Percentiles rank a stretch among this genome's conserved stretches.
phyloP scores from a whole-genome alignment of 78 protist genomes.

The Mastigamoeba balamuthi region DNA sequence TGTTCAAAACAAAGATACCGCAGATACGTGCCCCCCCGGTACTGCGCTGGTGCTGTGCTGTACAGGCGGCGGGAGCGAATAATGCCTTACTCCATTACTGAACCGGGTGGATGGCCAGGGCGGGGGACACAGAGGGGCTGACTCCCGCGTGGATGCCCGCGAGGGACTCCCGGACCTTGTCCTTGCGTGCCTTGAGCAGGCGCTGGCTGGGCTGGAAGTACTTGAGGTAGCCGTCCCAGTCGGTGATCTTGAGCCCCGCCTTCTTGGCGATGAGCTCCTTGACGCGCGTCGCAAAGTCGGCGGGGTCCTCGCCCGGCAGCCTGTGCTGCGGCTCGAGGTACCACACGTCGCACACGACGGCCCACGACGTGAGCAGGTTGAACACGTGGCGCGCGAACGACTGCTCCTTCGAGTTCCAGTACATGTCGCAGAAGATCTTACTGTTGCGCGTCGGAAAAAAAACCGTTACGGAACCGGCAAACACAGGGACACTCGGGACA shows the following conservation, averaged over 20 bases:
- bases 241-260: conserved; percentile 60
- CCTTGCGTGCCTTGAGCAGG: conserved; percentile 37
- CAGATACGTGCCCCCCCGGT: too few relatives aligned
- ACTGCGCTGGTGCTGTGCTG: too few relatives aligned
- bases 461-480: not conserved
- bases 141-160: too few relatives aligned
- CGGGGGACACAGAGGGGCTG: too few relatives aligned
- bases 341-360: conserved; percentile 64
- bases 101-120: too few relatives aligned
- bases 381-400: conserved; percentile 69
- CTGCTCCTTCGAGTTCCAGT: conserved; percentile 74
- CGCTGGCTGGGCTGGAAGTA: conserved; percentile 46
- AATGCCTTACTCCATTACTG: too few relatives aligned
- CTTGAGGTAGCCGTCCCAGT: conserved; percentile 80
- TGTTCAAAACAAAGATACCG: too few relatives aligned
- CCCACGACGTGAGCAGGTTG: conserved; percentile 69
- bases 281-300: conserved; percentile 64
- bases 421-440: conserved; percentile 71
- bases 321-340: conserved; percentile 65
- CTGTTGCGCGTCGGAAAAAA: not conserved
- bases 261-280: conserved; percentile 60
- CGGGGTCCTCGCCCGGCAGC: conserved; percentile 49
- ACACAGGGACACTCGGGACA: not conserved
- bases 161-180: too few relatives aligned
- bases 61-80: too few relatives aligned